Conservation (phyloP, 2,329 filamentous ascomycete genomes). For the Chalaropsis thielavioides region DNA sequence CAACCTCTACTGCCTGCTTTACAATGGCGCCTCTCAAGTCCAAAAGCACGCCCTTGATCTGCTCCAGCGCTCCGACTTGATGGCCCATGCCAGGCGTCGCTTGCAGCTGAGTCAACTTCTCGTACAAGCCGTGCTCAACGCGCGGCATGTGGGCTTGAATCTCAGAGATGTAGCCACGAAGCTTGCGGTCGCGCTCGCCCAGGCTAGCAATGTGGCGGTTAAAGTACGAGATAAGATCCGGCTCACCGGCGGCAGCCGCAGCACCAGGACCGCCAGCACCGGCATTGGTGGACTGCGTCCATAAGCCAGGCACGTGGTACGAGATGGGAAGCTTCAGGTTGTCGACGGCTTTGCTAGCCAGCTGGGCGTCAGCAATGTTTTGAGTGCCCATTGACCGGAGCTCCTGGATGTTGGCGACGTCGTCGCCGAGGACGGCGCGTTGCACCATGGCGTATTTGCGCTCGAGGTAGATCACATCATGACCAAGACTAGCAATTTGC, state of each 20-base stretch:
- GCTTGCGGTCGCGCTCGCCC: constrained; percentile 30
- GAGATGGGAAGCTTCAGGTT: constrained; percentile 55
- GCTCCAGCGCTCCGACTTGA: constrained; percentile 21
- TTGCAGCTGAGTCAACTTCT: constrained; percentile 22
- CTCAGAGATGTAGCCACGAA: constrained; percentile 32
- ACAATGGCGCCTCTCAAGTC: constrained; percentile 31
- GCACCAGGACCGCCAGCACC: constrained; percentile 22
- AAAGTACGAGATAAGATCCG: constrained; percentile 33
- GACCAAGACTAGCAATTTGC: constrained; percentile 33
- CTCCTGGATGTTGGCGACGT: constrained; percentile 48
- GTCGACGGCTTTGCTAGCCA: constrained; percentile 59
- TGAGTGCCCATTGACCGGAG: constrained; percentile 45
- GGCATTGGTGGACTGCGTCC: constrained; percentile 23
- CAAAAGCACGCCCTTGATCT: constrained; percentile 27
- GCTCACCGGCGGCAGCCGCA: constrained; percentile 27
- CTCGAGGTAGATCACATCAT: constrained; percentile 36
- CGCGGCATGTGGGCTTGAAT: constrained; percentile 36
- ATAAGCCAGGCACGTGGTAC: constrained; percentile 36
- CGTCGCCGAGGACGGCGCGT: constrained; percentile 33
- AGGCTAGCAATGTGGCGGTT: constrained; percentile 32
- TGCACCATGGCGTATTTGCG: constrained; percentile 34
- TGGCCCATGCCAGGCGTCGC: constrained; percentile 18
- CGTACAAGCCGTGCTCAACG: constrained; percentile 33
- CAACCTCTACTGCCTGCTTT: constrained; percentile 30
- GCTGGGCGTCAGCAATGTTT: constrained; percentile 54